Evolutionary conservation across 805 yeast genomes (phyloP).

Genomic region (Jamesozyma spencerorum): DNA sequence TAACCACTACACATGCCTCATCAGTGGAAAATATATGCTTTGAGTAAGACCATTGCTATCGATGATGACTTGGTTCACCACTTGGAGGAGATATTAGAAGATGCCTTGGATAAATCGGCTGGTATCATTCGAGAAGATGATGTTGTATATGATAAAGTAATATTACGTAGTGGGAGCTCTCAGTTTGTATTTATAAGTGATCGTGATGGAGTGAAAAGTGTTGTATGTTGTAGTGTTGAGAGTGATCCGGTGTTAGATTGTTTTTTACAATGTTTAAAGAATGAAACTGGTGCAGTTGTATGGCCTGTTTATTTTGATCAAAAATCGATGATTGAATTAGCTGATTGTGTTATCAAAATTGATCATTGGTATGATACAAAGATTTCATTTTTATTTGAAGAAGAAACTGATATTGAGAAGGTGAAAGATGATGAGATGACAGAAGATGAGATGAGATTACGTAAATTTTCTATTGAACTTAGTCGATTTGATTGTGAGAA

Average conservation of each 20-base stretch:
- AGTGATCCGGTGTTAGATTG: not conserved
- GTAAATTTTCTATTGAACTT: slow-evolving; percentile 18
- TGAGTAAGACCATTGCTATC: slow-evolving; percentile 5
- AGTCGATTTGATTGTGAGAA: slow-evolving; percentile 17
- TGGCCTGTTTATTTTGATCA: slow-evolving; percentile 21
- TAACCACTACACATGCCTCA: slow-evolving; percentile 9
- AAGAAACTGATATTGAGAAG: not conserved
- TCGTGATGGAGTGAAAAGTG: not conserved
- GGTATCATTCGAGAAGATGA: not conserved
- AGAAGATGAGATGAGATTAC: not conserved
- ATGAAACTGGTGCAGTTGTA: slow-evolving; percentile 19
- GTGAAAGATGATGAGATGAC: not conserved
- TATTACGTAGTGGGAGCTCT: not conserved
- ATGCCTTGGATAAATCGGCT: not conserved
- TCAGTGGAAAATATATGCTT: slow-evolving; percentile 10
- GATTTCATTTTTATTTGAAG: slow-evolving; percentile 7
- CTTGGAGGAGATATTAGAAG: slow-evolving; percentile 6
- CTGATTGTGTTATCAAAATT: slow-evolving; percentile 13
- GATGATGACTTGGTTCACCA: slow-evolving; percentile 1
- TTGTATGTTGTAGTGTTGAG: not conserved
- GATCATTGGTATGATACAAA: slow-evolving; percentile 22
- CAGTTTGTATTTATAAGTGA: not conserved
- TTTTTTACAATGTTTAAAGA: slow-evolving; percentile 25
- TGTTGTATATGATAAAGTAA: not conserved
- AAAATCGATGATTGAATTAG: slow-evolving; percentile 16